Evolutionary conservation across 352 stramenopile genomes (phyloP).

Genomic region (Globisporangium camurandrum): DNA sequence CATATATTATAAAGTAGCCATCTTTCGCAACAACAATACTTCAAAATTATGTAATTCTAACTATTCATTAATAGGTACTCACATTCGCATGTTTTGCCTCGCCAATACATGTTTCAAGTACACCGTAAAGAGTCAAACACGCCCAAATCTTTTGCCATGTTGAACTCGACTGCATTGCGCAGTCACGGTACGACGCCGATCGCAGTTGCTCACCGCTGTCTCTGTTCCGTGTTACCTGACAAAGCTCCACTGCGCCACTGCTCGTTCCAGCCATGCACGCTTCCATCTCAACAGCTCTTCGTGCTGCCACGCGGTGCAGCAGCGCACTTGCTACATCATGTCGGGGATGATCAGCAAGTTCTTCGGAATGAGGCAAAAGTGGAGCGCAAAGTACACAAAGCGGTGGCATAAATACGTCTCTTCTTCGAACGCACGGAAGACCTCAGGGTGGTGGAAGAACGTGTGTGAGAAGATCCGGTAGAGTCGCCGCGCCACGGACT

Average conservation of each 20-base stretch:
- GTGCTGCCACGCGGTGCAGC: slow-evolving; percentile 1
- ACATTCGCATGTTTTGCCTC: too few species aligned
- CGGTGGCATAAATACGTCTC: slow-evolving; percentile 73
- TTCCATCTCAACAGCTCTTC: slow-evolving; percentile 1
- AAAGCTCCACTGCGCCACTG: too few species aligned
- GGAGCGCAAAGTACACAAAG: slow-evolving; percentile 75
- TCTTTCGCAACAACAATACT: too few species aligned
- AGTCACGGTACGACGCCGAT: too few species aligned
- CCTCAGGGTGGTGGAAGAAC: slow-evolving; percentile 72
- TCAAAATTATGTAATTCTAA: too few species aligned
- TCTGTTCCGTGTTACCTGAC: too few species aligned
- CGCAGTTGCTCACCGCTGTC: too few species aligned
- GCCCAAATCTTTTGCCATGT: too few species aligned
- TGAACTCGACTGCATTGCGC: too few species aligned
- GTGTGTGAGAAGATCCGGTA: slow-evolving; percentile 86
- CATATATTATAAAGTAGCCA: too few species aligned
- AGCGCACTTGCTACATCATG: slow-evolving; percentile 19
- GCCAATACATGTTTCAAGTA: not conserved
- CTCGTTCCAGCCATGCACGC: slow-evolving; percentile 5
- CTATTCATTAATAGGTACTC: too few species aligned
- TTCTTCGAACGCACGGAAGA: slow-evolving; percentile 70
- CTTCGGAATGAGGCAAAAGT: slow-evolving; percentile 78
- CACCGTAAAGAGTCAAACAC: not conserved
- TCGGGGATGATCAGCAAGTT: slow-evolving; percentile 80
- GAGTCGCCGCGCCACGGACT: slow-evolving; percentile 68